Percentiles rank a stretch among this genome's conserved stretches.
Conservation (phyloP, 2,329 filamentous ascomycete genomes). For the Alternaria triticimaculans region DNA sequence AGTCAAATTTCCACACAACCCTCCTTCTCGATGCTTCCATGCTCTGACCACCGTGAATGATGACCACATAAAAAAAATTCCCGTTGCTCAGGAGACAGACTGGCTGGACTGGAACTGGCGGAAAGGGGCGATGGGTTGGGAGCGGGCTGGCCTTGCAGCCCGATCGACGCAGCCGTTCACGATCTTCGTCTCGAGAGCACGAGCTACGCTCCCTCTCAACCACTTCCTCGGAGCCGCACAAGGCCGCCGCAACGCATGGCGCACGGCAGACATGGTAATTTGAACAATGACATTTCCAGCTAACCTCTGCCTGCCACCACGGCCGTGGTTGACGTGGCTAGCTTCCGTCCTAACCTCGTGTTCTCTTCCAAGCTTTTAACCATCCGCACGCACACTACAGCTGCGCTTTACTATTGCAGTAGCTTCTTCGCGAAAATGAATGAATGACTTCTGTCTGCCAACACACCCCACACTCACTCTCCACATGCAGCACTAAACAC, state of each 20-base stretch:
- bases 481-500: neutral
- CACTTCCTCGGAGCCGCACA: neutral
- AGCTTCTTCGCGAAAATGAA: neutral
- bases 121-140: neutral
- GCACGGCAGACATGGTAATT: neutral
- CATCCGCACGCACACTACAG: neutral
- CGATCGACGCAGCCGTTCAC: conserved; percentile 5
- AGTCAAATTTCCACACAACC: neutral
- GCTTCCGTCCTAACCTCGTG: conserved; percentile 11
- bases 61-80: neutral
- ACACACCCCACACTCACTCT: conserved; percentile 1
- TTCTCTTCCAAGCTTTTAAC: neutral
- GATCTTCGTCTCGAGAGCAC: conserved; percentile 3
- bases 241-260: neutral
- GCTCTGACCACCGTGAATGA: neutral
- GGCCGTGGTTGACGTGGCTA: conserved; percentile 26
- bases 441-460: neutral
- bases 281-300: neutral
- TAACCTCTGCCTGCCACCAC: conserved; percentile 2
- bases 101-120: neutral
- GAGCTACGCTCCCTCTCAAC: neutral
- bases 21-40: neutral
- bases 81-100: neutral
- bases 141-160: neutral
- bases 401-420: neutral